phyloP scores from a whole-genome alignment of 2,329 filamentous ascomycete species.

The Aspergillus oerlinghausenensis region DNA sequence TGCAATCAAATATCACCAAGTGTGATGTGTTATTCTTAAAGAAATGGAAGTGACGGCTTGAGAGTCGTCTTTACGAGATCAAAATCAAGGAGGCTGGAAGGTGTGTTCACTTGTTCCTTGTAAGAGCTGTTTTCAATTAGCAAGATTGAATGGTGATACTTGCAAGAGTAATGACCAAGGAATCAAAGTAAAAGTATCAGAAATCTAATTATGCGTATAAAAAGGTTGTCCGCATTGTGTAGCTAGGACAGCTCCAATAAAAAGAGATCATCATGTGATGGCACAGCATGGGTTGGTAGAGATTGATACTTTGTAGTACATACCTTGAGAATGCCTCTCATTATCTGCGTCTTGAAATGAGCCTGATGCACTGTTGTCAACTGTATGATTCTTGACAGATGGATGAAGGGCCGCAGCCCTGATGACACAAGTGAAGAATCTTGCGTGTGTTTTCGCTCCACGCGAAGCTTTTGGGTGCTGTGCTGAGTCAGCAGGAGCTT shows the following conservation, averaged over 20 bases:
- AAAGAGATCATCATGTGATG: conserved; percentile 51
- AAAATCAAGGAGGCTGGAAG: conserved; percentile 33
- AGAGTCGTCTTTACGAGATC: conserved; percentile 1
- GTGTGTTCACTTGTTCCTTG: conserved; percentile 31
- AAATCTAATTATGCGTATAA: conserved; percentile 47
- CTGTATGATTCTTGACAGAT: conserved; percentile 1
- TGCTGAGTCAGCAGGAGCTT: conserved; percentile 12
- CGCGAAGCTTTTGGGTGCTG: conserved; percentile 11
- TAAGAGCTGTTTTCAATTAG: conserved; percentile 26
- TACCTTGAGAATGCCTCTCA: conserved; percentile 29
- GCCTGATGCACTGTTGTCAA: conserved; percentile 1
- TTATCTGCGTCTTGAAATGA: conserved; percentile 19
- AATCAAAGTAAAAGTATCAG: conserved; percentile 6
- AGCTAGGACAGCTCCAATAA: conserved; percentile 78
- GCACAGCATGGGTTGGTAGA: neutral
- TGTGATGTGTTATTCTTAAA: conserved; percentile 3
- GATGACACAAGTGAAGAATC: conserved; percentile 15
- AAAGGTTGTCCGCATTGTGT: conserved; percentile 57
- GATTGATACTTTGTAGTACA: conserved; percentile 6
- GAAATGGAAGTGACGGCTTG: neutral
- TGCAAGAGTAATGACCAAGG: neutral
- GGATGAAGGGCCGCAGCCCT: conserved; percentile 29
- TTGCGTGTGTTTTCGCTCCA: conserved; percentile 4
- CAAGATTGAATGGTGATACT: conserved; percentile 6
- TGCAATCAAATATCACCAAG: conserved; percentile 2